Evolutionary conservation across 345 rosid genomes (phyloP).

Genomic region (Rhizophora mangle): DNA sequence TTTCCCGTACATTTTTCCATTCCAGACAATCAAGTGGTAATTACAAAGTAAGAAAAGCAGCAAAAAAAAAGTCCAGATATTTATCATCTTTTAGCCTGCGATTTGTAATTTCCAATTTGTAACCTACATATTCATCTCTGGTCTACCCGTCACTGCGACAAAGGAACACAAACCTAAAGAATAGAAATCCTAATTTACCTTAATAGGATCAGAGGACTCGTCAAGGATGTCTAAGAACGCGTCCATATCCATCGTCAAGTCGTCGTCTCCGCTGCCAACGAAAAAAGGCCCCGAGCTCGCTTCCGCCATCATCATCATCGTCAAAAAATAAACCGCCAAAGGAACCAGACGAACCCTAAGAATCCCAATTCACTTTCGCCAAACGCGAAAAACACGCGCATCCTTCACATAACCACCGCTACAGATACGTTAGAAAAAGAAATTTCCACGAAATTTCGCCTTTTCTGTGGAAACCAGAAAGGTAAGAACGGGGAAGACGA

Average conservation of each 20-base stretch:
- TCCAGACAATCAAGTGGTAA: too few species aligned
- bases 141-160: too few species aligned
- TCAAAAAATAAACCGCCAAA: background rate
- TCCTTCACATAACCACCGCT: background rate
- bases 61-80: too few species aligned
- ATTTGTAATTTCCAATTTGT: too few species aligned
- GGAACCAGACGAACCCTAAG: background rate
- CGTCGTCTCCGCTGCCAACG: slow-evolving; percentile 2
- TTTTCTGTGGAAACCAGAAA: background rate
- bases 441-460: background rate
- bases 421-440: background rate
- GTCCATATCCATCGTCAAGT: slow-evolving; percentile 14
- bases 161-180: background rate
- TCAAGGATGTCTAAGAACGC: slow-evolving; percentile 6
- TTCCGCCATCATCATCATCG: slow-evolving; percentile 6
- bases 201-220: slow-evolving; percentile 5
- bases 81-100: too few species aligned
- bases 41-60: too few species aligned
- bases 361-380: background rate
- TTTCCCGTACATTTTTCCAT: too few species aligned
- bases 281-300: slow-evolving; percentile 2
- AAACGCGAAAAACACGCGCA: background rate
- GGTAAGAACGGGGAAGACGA: too few species aligned
- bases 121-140: too few species aligned
- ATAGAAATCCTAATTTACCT: slow-evolving; percentile 6